Base-by-base conservation (phyloP, 2,329 filamentous ascomycete genomes). In the Aureobasidium sp. region DNA sequence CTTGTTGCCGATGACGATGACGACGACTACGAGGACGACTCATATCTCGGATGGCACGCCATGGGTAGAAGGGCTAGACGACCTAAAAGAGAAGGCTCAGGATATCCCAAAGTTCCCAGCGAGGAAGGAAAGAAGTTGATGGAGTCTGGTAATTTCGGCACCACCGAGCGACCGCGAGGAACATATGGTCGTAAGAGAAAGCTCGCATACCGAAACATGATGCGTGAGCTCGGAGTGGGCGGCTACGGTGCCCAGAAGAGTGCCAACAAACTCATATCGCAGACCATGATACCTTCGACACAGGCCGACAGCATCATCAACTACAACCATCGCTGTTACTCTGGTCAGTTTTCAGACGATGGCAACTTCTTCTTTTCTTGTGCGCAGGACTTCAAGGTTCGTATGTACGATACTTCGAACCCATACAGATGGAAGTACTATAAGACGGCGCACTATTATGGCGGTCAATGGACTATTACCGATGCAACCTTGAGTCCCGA, bases 381-480 rank as follows among this genome's bases (percentile, higher is more conserved):
- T 70, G 89, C 88, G 11, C 91, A 97, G 74, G 92, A 97, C 74
- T 96, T 96, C 77, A 88, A 86, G 68, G 91, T 99, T 11, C 88
- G 92, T 59, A 92, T 99, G 90, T 99, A 97, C 75, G 93, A 97
- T 73, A 97, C 94, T 0, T 92, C 90, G 1, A 96, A 97, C 68
- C 91, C 93, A 0, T 96, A 94, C 74, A 84, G 91, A 66, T 99
- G 94, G 94, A 88, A 88, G 72, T 92, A 96, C 74, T 97, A 97
- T 80, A 97, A 97, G 77, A 75, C 90, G 88, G 74, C 93, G 87
- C 77, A 92, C 93, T 96, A 94, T 73, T 91, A 91, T 0, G 89
- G 87, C 67, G 94, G 92, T 2, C 87, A 90, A 69, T 99, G 94
- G 94, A 97, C 93, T 1, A 87, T 99, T 66, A 97, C 94, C 15